Conservation (phyloP, 352 stramenopile species). For the Phytophthora crassamura region DNA sequence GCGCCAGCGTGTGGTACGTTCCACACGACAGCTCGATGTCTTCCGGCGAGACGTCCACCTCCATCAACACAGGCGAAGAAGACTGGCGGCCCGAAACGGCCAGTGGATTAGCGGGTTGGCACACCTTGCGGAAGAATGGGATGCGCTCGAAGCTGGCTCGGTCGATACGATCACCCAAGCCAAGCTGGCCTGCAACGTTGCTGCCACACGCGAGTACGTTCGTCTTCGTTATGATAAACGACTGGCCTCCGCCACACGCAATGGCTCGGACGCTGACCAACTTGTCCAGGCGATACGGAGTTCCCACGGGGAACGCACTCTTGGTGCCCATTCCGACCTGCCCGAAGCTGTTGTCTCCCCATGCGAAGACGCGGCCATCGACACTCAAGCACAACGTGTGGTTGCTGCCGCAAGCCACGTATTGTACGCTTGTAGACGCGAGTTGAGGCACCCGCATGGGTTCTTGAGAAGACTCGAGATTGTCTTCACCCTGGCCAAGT, state of each 20-base stretch:
- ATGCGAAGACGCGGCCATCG: slow-evolving; percentile 64
- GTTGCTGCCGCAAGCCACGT: slow-evolving; percentile 63
- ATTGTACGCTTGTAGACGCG: slow-evolving; percentile 45
- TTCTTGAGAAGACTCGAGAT: slow-evolving; percentile 65
- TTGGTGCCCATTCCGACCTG: slow-evolving; percentile 60
- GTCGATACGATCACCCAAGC: slow-evolving; percentile 55
- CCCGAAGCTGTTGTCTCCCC: slow-evolving; percentile 70
- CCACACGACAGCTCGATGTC: slow-evolving; percentile 59
- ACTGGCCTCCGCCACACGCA: slow-evolving; percentile 63
- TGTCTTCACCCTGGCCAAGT: slow-evolving; percentile 62
- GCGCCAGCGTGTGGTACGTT: slow-evolving; percentile 66
- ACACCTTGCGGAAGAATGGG: slow-evolving; percentile 56
- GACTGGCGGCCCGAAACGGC: not conserved
- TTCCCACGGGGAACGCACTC: slow-evolving; percentile 32
- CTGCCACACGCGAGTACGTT: slow-evolving; percentile 65
- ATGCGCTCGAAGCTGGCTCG: slow-evolving; percentile 55
- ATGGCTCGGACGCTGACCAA: slow-evolving; percentile 49
- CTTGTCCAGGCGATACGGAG: slow-evolving; percentile 61
- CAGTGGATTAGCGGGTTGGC: not conserved
- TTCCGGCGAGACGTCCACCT: slow-evolving; percentile 20
- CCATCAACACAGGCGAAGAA: not conserved
- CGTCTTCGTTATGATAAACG: slow-evolving; percentile 61
- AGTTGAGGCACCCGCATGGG: slow-evolving; percentile 56
- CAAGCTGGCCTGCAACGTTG: slow-evolving; percentile 73
- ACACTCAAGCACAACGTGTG: slow-evolving; percentile 72